Conservation (phyloP, 2,329 filamentous ascomycete species). For the Fusarium armeniacum region DNA sequence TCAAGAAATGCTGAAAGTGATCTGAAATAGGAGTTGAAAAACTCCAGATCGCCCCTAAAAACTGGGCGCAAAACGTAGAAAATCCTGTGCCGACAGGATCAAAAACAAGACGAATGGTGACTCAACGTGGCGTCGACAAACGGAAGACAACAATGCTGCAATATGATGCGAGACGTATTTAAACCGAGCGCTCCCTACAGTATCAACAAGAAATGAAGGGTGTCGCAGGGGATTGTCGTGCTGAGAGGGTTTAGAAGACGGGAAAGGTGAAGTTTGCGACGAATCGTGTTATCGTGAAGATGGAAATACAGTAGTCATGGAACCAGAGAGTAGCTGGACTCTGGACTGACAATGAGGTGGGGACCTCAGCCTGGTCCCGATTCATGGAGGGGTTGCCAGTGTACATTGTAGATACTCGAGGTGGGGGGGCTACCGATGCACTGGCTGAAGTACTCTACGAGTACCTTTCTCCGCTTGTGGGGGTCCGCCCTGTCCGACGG, state of each 20-base stretch:
- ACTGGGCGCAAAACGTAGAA: conserved; percentile 40
- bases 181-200: conserved; percentile 14
- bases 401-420: not conserved
- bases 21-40: conserved; percentile 12
- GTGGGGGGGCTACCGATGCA: fast-evolving
- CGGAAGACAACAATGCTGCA: conserved; percentile 17
- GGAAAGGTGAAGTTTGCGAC: conserved; percentile 35
- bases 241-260: conserved; percentile 7
- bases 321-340: conserved; percentile 23
- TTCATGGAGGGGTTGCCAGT: conserved; percentile 38
- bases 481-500: not conserved
- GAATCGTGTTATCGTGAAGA: conserved; percentile 45
- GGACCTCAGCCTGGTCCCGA: conserved; percentile 21
- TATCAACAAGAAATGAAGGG: conserved; percentile 21
- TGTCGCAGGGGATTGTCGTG: conserved; percentile 14
- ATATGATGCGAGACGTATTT: conserved; percentile 15
- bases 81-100: conserved; percentile 42
- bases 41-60: conserved; percentile 32
- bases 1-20: conserved; percentile 20
- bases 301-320: conserved; percentile 43
- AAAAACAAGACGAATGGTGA: conserved; percentile 29
- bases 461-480: not conserved
- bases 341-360: conserved; percentile 31
- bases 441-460: not conserved
- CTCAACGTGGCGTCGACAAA: conserved; percentile 29